Percentiles rank a stretch among this genome's conserved stretches.
Evolutionary conservation across 1,284 basidiomycete genomes (phyloP).

Genomic region (Exobasidium cylindrosporum): DNA sequence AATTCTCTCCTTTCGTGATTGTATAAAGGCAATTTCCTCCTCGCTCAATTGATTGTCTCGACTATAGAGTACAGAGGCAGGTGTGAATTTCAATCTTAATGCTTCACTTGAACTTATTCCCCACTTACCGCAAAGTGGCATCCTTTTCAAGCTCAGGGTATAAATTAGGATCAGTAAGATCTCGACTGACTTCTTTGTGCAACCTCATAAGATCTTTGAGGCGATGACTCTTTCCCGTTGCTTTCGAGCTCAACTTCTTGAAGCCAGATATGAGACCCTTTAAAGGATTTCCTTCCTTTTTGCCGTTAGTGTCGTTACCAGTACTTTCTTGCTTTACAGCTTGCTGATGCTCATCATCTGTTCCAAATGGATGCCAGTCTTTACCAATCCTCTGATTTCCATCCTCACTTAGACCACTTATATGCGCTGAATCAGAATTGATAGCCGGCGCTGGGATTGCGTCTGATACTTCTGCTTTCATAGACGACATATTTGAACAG

Average conservation of each 20-base stretch:
- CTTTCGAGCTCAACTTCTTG: neutral
- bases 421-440: too few species aligned
- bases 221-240: slow-evolving; percentile 1
- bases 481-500: too few species aligned
- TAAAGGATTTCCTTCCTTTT: neutral
- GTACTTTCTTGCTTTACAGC: neutral
- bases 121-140: slow-evolving; percentile 38
- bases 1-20: slow-evolving; percentile 4
- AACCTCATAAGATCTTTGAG: slow-evolving; percentile 3
- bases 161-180: slow-evolving; percentile 27
- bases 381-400: neutral
- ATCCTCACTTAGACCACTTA: neutral
- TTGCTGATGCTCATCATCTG: slow-evolving; percentile 1
- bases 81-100: neutral
- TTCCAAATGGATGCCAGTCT: slow-evolving; percentile 1
- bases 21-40: slow-evolving; percentile 4
- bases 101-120: neutral
- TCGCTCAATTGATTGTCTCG: slow-evolving; percentile 4
- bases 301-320: neutral
- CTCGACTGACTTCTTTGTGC: slow-evolving; percentile 20
- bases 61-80: too few species aligned
- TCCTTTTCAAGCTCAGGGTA: slow-evolving; percentile 51
- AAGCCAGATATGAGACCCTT: neutral
- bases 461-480: too few species aligned
- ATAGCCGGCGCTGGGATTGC: too few species aligned